Evolutionary conservation across 495 filamentous ascomycete species (phyloP).

Genomic region (Trichoderma orchidacearum): DNA sequence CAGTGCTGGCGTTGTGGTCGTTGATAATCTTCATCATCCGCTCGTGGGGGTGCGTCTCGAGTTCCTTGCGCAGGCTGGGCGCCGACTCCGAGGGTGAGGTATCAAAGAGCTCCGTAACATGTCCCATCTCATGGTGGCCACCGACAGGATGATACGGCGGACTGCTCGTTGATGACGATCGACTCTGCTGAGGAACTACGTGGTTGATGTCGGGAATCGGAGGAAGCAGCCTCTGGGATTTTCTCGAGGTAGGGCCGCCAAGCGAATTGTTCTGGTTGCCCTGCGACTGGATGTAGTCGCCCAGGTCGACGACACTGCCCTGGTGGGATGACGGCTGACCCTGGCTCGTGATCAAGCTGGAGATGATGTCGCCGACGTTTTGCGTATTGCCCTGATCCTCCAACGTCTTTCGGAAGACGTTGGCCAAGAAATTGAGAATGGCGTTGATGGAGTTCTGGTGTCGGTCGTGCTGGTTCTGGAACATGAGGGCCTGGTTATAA

Average conservation of each 20-base stretch:
- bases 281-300: conserved; percentile 42
- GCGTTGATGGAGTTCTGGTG: conserved; percentile 98
- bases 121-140: conserved; percentile 14
- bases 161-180: conserved; percentile 10
- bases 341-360: conserved; percentile 49
- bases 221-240: conserved; percentile 30
- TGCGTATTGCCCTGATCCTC: conserved; percentile 47
- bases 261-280: conserved; percentile 13
- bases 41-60: conserved; percentile 40
- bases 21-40: conserved; percentile 85
- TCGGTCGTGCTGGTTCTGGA: conserved; percentile 82
- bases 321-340: conserved; percentile 32
- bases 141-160: not conserved
- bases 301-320: conserved; percentile 60
- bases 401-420: conserved; percentile 71
- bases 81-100: conserved; percentile 26
- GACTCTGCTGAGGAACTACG: conserved; percentile 10
- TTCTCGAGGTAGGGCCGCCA: not conserved
- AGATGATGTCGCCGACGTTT: conserved; percentile 58
- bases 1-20: conserved; percentile 50
- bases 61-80: conserved; percentile 29
- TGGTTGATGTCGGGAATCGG: conserved; percentile 23
- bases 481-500: conserved; percentile 77
- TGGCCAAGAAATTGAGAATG: conserved; percentile 90
- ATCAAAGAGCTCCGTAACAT: conserved; percentile 35